Conservation (phyloP, 2,329 filamentous ascomycete species). For the Penicillium sp. region DNA sequence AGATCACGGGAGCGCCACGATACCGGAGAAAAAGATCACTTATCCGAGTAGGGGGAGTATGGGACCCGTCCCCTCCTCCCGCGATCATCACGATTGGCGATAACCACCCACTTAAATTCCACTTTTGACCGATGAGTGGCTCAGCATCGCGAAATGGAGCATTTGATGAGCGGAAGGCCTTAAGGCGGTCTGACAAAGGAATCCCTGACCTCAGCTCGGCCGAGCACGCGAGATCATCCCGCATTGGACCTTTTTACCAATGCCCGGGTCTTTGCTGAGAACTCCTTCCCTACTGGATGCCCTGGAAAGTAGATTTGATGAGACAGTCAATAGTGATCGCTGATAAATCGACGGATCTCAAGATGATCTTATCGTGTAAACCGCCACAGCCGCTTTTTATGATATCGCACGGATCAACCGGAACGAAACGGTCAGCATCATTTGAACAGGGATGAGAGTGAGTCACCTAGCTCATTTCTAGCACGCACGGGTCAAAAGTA, state of each 20-base stretch:
- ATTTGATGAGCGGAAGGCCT: neutral
- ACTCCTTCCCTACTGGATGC: conserved; percentile 4
- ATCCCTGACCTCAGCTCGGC: conserved; percentile 8
- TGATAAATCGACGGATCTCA: conserved; percentile 15
- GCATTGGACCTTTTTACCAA: neutral
- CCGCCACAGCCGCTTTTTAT: conserved; percentile 22
- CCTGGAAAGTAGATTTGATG: neutral
- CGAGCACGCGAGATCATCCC: conserved; percentile 13
- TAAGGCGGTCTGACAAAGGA: conserved; percentile 9
- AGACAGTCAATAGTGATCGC: conserved; percentile 4
- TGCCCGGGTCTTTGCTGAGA: conserved; percentile 7
- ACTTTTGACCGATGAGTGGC: conserved; percentile 1
- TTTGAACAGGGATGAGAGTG: neutral
- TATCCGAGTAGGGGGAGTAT: neutral
- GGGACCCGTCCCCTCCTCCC: conserved; percentile 5
- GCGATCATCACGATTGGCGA: conserved; percentile 24
- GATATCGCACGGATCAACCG: conserved; percentile 19
- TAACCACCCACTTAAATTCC: conserved; percentile 11
- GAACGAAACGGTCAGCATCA: conserved; percentile 5
- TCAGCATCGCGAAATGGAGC: neutral
- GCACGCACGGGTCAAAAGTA: neutral
- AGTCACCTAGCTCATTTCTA: neutral
- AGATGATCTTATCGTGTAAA: conserved; percentile 8
- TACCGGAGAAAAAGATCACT: neutral
- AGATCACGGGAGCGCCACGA: conserved; percentile 3